Conservation (phyloP, 2,329 filamentous ascomycete species). For the Catunica adiposa region DNA sequence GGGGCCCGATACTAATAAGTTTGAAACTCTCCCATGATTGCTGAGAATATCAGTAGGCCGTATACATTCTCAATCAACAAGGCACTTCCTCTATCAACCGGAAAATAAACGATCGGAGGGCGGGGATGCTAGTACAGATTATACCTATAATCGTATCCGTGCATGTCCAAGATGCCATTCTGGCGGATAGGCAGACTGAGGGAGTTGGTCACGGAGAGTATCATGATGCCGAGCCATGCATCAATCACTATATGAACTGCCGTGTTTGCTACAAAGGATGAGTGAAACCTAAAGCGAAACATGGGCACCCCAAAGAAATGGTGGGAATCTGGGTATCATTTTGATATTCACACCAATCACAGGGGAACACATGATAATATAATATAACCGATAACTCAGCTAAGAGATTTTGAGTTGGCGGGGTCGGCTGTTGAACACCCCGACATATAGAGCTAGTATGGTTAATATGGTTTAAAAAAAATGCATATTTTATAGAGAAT, state of each 20-base stretch:
- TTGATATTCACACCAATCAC: not conserved
- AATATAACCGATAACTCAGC: not conserved
- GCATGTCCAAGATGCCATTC: constrained; percentile 26
- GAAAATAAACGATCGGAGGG: constrained; percentile 20
- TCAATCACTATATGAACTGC: constrained; percentile 32
- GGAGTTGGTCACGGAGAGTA: constrained; percentile 25
- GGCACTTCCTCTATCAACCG: constrained; percentile 16
- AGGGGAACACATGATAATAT: not conserved
- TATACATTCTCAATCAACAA: constrained; percentile 2
- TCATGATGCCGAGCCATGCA: constrained; percentile 26
- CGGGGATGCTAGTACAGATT: constrained; percentile 23
- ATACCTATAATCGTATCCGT: constrained; percentile 24
- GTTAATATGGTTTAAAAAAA: constrained; percentile 25
- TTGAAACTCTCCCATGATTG: not conserved
- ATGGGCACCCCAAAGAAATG: not conserved
- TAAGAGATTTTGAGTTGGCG: not conserved
- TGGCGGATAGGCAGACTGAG: constrained; percentile 20
- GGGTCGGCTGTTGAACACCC: constrained; percentile 21
- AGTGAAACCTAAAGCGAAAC: constrained; percentile 10
- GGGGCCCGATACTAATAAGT: not conserved
- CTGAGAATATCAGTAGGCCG: not conserved
- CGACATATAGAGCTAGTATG: constrained; percentile 25
- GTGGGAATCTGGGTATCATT: not conserved
- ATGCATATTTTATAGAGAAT: constrained; percentile 21
- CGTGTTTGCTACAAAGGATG: constrained; percentile 28